A percentile compares a stretch with the other conserved stretches of the same genome.
Evolutionary conservation across 139 green algal species (phyloP).

Genomic region (Pseudopediastrum boryanum): DNA sequence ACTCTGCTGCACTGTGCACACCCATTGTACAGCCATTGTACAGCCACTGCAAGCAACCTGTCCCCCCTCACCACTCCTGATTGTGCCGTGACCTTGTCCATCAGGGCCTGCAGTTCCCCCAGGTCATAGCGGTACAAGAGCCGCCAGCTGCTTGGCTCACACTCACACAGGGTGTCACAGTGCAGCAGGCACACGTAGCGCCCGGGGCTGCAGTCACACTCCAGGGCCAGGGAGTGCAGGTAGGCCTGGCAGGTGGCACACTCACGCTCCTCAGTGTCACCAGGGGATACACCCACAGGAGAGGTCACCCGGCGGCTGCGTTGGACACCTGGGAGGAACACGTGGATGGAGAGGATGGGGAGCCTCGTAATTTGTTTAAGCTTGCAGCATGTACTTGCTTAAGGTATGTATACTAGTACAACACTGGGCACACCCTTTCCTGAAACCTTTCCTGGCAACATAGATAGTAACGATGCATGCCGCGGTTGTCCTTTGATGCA

Average conservation of each 20-base stretch:
- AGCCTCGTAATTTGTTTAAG: too few species aligned
- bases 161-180: conserved; percentile 74
- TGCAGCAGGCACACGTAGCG: conserved; percentile 65
- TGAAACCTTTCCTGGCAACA: too few species aligned
- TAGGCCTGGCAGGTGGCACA: conserved; percentile 37
- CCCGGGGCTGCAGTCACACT: conserved; percentile 68
- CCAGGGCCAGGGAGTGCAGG: conserved; percentile 50
- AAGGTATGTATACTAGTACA: too few species aligned
- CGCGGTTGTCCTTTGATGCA: too few species aligned
- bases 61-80: conserved; percentile 12
- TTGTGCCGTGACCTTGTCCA: conserved; percentile 25
- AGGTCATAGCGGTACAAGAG: conserved; percentile 78
- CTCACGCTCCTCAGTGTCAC: conserved; percentile 13
- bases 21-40: too few species aligned
- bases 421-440: too few species aligned
- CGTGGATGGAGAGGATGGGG: too few species aligned
- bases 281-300: background rate
- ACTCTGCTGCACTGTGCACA: too few species aligned
- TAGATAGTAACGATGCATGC: too few species aligned
- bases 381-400: too few species aligned
- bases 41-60: too few species aligned
- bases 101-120: conserved; percentile 57
- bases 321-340: background rate
- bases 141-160: conserved; percentile 41
- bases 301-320: background rate